phyloP scores from a whole-genome alignment of 116 monocot species.

The Trichopus zeylanicus region DNA sequence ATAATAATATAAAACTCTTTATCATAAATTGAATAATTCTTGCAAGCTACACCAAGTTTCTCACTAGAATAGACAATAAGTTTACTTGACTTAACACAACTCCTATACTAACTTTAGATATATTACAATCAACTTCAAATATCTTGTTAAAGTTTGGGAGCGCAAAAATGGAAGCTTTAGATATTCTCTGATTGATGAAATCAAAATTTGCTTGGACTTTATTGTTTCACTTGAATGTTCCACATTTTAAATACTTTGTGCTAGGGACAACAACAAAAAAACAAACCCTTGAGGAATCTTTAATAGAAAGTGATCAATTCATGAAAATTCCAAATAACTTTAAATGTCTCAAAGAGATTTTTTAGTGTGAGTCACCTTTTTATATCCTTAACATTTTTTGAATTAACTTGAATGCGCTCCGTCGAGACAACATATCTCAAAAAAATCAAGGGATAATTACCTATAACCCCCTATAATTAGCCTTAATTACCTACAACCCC shows the following conservation, averaged over 20 bases:
- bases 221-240: not conserved
- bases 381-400: slow-evolving; percentile 2
- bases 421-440: too few species aligned
- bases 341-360: too few species aligned
- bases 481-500: too few species aligned
- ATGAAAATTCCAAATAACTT: slow-evolving; percentile 2
- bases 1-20: not conserved
- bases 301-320: slow-evolving; percentile 3
- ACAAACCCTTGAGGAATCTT: slow-evolving; percentile 6
- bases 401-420: too few species aligned
- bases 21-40: not conserved
- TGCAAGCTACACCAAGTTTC: not conserved
- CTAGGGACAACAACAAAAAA: slow-evolving; percentile 2
- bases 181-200: not conserved
- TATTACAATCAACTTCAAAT: not conserved
- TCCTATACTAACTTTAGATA: not conserved
- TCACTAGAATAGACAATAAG: not conserved
- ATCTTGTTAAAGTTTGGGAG: not conserved
- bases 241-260: slow-evolving; percentile 1
- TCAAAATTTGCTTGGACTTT: slow-evolving; percentile 5
- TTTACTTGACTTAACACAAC: not conserved
- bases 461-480: too few species aligned
- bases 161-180: not conserved
- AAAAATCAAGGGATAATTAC: too few species aligned
- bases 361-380: not conserved